phyloP scores from a whole-genome alignment of 208 protist genomes.

The Leishmania arabica region DNA sequence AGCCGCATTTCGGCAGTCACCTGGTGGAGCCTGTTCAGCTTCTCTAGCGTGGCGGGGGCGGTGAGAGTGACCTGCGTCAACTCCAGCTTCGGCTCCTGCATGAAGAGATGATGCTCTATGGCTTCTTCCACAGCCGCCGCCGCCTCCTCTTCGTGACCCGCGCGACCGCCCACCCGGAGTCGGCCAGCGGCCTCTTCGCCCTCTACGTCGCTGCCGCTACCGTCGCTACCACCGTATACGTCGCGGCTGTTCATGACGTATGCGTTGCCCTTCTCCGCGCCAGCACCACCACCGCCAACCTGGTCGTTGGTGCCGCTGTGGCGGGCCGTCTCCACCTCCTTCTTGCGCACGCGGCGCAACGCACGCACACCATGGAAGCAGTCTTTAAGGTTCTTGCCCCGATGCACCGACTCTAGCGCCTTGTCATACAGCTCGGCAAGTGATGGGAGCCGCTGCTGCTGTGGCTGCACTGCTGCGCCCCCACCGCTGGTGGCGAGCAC shows the following conservation, averaged over 20 bases:
- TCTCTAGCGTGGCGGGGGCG: slow-evolving; percentile 14
- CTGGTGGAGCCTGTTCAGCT: slow-evolving; percentile 31
- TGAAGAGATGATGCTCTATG: slow-evolving; percentile 10
- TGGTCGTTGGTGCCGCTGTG: slow-evolving; percentile 6
- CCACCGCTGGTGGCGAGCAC: background rate
- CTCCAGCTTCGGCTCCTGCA: slow-evolving; percentile 26
- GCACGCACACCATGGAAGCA: slow-evolving; percentile 64
- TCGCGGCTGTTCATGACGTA: slow-evolving; percentile 2
- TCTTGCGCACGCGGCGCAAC: slow-evolving; percentile 50
- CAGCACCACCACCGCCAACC: background rate
- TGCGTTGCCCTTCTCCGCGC: background rate
- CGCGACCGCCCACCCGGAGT: background rate
- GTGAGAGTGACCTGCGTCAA: slow-evolving; percentile 15
- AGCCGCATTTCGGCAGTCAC: slow-evolving; percentile 35
- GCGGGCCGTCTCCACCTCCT: slow-evolving; percentile 37
- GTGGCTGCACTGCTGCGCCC: background rate
- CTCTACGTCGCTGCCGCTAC: slow-evolving; percentile 2
- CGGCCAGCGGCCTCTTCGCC: background rate
- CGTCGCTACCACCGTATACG: background rate
- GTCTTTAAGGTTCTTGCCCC: slow-evolving; percentile 59
- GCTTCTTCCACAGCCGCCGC: slow-evolving; percentile 15
- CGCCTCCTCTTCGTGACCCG: background rate
- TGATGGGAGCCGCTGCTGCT: slow-evolving; percentile 2
- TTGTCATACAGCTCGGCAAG: slow-evolving; percentile 44
- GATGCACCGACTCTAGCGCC: slow-evolving; percentile 46